Conservation (phyloP, 2,329 filamentous ascomycete species). For the Fusarium coffeatum region DNA sequence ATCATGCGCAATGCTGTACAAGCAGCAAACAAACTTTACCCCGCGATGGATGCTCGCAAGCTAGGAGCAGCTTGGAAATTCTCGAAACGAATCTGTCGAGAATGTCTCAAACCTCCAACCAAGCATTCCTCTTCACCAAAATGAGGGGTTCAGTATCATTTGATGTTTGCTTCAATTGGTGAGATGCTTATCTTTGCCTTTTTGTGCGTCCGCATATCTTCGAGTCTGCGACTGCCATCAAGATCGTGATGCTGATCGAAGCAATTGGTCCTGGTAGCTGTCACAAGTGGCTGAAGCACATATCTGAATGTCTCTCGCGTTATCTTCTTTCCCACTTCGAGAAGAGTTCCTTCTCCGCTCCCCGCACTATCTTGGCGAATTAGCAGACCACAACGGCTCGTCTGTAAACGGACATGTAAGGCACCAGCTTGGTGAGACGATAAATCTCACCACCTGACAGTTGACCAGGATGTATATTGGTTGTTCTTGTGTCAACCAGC, state of each 20-base stretch:
- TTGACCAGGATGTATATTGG: slow-evolving; percentile 29
- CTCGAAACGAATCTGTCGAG: background rate
- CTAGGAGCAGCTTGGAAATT: slow-evolving; percentile 1
- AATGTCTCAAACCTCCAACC: background rate
- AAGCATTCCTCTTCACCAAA: slow-evolving; percentile 1
- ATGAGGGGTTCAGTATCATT: background rate
- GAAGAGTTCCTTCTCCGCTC: background rate
- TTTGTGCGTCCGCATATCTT: background rate
- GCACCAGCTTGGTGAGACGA: slow-evolving; percentile 38
- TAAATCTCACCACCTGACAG: slow-evolving; percentile 25
- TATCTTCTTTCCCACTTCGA: background rate
- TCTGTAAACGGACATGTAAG: slow-evolving; percentile 36
- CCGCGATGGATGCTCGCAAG: slow-evolving; percentile 18
- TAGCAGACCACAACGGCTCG: slow-evolving; percentile 10
- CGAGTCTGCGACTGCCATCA: background rate
- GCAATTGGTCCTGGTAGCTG: background rate
- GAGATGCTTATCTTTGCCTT: background rate
- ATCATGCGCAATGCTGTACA: slow-evolving; percentile 20
- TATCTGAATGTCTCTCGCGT: background rate
- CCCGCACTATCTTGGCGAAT: slow-evolving; percentile 16
- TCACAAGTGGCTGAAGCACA: background rate
- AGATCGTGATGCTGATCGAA: background rate
- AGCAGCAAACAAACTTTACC: slow-evolving; percentile 3
- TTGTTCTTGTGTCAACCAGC: slow-evolving; percentile 16
- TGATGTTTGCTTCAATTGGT: background rate